These are phyloP conservation scores for Ustilago bromivora DNA, from an alignment of 1,284 basidiomycete species.

Conservation along the genomic window DNA sequence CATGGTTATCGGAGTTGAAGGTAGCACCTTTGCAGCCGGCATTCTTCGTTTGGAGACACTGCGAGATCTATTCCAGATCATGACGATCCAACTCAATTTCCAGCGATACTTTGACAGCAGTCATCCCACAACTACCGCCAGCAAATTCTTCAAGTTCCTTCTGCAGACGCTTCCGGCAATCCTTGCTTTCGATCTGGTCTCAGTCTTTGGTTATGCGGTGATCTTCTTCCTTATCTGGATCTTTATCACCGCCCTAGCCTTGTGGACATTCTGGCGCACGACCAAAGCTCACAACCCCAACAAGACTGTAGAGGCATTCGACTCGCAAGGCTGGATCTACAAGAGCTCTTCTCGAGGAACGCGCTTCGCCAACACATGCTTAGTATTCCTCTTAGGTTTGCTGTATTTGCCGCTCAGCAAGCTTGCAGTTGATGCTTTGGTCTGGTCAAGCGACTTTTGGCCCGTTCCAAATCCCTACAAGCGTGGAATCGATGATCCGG, in stretches of 20 bases:
- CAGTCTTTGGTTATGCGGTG: constrained; percentile 59
- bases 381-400: constrained; percentile 58
- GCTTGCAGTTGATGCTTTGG: constrained; percentile 60
- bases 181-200: constrained; percentile 61
- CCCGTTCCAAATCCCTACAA: constrained; percentile 75
- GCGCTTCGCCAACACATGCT: constrained; percentile 55
- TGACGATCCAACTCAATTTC: constrained; percentile 56
- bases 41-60: constrained; percentile 60
- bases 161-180: constrained; percentile 56
- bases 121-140: constrained; percentile 23
- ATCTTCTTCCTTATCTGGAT: constrained; percentile 59
- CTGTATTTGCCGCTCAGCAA: constrained; percentile 66
- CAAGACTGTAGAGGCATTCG: constrained; percentile 58
- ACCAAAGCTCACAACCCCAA: constrained; percentile 60
- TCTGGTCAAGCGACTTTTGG: constrained; percentile 66
- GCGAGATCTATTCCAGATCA: constrained; percentile 61
- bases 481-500: constrained; percentile 71
- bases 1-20: constrained; percentile 63
- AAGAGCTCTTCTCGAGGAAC: constrained; percentile 51
- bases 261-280: constrained; percentile 57
- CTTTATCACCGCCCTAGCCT: constrained; percentile 36
- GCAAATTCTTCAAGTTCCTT: constrained; percentile 41
- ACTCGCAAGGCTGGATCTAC: constrained; percentile 61
- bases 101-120: constrained; percentile 35
- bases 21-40: constrained; percentile 57